Evolutionary conservation across 306 rosid genomes (phyloP).

Genomic region (Citrullus colocynthis): DNA sequence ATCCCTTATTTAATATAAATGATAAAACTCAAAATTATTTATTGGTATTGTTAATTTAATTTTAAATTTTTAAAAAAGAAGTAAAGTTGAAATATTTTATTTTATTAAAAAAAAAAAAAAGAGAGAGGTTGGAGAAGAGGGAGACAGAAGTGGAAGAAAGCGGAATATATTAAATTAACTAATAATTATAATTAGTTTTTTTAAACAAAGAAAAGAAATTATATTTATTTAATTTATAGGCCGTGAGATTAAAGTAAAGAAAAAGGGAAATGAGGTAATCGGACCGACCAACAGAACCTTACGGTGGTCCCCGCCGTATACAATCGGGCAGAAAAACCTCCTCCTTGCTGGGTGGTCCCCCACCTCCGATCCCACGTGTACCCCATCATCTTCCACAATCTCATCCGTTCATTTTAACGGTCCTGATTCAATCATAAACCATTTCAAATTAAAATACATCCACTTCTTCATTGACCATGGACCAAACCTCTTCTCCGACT

Average conservation of each 20-base stretch:
- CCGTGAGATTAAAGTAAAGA: slow-evolving; percentile 5
- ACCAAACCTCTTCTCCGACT: slow-evolving; percentile 8
- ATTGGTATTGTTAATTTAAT: no score
- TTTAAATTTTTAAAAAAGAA: not conserved
- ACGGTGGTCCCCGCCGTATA: slow-evolving; percentile 17
- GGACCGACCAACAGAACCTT: slow-evolving; percentile 30
- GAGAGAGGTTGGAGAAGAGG: slow-evolving; percentile 1
- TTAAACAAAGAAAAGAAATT: not conserved
- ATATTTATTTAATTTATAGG: not conserved
- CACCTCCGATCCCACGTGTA: slow-evolving; percentile 16
- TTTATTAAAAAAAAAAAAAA: not conserved
- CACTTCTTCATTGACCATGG: slow-evolving; percentile 35
- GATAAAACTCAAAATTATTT: no score
- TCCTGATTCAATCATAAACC: not conserved
- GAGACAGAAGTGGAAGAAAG: slow-evolving; percentile 1
- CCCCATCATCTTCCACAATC: not conserved
- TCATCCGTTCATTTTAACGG: slow-evolving; percentile 5
- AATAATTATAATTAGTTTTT: not conserved
- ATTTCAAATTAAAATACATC: not conserved
- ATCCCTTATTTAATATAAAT: not conserved
- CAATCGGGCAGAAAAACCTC: slow-evolving; percentile 4
- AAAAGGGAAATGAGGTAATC: slow-evolving; percentile 6
- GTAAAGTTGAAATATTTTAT: not conserved
- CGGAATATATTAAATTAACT: not conserved
- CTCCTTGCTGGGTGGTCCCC: slow-evolving; percentile 33